Conservation (phyloP, 2,329 filamentous ascomycete genomes). For the Hymenotorrendiella dingleyae region DNA sequence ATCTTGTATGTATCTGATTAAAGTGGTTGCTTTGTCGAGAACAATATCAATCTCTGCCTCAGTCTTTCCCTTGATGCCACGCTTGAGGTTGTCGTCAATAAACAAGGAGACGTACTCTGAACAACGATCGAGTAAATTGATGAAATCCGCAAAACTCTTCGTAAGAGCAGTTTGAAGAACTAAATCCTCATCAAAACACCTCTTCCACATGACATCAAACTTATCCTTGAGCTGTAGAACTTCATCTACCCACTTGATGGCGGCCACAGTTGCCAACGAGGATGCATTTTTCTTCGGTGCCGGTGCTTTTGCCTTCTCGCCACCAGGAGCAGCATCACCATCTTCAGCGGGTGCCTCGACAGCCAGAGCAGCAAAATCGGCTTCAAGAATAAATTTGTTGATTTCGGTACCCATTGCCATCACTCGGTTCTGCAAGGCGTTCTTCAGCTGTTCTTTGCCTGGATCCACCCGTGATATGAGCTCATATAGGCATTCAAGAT, state of each 20-base stretch:
- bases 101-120: slow-evolving; percentile 94
- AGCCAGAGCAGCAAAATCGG: slow-evolving; percentile 40
- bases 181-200: slow-evolving; percentile 70
- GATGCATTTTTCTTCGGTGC: slow-evolving; percentile 47
- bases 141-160: slow-evolving; percentile 84
- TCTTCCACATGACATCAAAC: slow-evolving; percentile 73
- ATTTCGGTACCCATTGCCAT: slow-evolving; percentile 77
- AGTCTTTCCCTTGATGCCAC: slow-evolving; percentile 87
- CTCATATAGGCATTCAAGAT: slow-evolving; percentile 74
- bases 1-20: slow-evolving; percentile 83
- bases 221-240: slow-evolving; percentile 81
- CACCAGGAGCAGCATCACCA: slow-evolving; percentile 43
- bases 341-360: slow-evolving; percentile 39
- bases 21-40: slow-evolving; percentile 80
- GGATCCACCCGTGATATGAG: slow-evolving; percentile 73
- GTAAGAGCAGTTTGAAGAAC: slow-evolving; percentile 76
- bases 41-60: slow-evolving; percentile 79
- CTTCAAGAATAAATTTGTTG: slow-evolving; percentile 59
- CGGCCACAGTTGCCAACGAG: slow-evolving; percentile 78
- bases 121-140: slow-evolving; percentile 80
- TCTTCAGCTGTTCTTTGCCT: slow-evolving; percentile 64
- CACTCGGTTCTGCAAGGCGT: slow-evolving; percentile 67
- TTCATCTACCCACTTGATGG: slow-evolving; percentile 93
- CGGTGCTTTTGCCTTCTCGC: slow-evolving; percentile 42
- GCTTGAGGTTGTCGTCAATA: slow-evolving; percentile 93